Conservation (phyloP, 1,284 basidiomycete species). For the Earliella scabrosa region DNA sequence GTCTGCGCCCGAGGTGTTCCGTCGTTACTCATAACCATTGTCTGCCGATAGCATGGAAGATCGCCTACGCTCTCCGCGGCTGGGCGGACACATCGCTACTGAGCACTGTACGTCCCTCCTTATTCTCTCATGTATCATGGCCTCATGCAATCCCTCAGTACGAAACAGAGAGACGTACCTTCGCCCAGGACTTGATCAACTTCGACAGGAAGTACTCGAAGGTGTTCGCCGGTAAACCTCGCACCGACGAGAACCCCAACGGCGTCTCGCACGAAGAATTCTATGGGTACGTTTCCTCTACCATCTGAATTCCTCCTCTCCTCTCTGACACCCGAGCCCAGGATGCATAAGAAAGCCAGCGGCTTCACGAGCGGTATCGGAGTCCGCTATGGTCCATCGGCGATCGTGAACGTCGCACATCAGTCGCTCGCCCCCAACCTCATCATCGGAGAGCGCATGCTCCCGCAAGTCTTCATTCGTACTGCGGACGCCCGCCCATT, state of each 20-base stretch:
- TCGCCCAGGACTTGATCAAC: constrained; percentile 79
- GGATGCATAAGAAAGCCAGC: constrained; percentile 1
- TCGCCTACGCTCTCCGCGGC: background rate
- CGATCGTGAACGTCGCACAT: constrained; percentile 48
- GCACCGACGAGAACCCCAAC: constrained; percentile 54
- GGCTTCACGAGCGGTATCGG: constrained; percentile 11
- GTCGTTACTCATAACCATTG: background rate
- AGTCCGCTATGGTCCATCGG: constrained; percentile 50
- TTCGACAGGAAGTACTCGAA: constrained; percentile 80
- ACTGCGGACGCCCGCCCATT: constrained; percentile 66
- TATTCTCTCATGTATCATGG: background rate
- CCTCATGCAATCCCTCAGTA: constrained; percentile 28
- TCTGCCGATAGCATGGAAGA: background rate
- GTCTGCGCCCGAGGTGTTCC: background rate
- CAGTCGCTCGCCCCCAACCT: constrained; percentile 53
- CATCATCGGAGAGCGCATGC: constrained; percentile 61
- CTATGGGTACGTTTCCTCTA: constrained; percentile 66
- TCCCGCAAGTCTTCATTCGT: constrained; percentile 61
- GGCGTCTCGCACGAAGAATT: constrained; percentile 75
- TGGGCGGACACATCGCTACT: background rate
- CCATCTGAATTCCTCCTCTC: too few species aligned
- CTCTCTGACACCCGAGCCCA: background rate
- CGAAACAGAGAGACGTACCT: constrained; percentile 62
- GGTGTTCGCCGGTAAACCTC: constrained; percentile 79
- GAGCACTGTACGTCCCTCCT: background rate